Percentiles rank a stretch among this genome's conserved stretches.
These are phyloP conservation scores for Turritis glabra DNA, from an alignment of 345 rosid genomes.

Conservation along the genomic window DNA sequence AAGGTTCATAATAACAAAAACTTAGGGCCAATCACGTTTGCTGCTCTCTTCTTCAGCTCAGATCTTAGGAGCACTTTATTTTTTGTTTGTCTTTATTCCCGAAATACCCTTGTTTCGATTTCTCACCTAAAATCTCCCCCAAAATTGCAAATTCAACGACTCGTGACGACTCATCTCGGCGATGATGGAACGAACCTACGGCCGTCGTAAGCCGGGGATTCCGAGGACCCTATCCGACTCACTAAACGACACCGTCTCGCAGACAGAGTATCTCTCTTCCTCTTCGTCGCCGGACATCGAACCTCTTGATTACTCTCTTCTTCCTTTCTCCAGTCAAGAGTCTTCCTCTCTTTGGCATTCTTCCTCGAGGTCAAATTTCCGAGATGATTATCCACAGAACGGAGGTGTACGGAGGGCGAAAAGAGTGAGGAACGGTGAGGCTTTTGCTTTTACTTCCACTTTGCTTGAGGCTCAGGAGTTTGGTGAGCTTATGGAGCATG, in stretches of 20 bases:
- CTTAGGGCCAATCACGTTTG: conserved; percentile 23
- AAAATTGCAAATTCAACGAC: conserved; percentile 22
- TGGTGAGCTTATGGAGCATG: conserved; percentile 99
- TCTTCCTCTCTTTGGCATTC: conserved; percentile 62
- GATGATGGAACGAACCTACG: conserved; percentile 93
- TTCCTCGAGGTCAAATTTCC: conserved; percentile 28
- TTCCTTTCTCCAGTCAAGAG: conserved; percentile 67
- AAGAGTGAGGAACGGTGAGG: conserved; percentile 53
- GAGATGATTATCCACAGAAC: conserved; percentile 28
- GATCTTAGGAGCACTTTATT: conserved; percentile 22
- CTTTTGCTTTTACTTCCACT: conserved; percentile 58
- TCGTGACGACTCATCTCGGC: conserved; percentile 20
- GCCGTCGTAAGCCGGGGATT: conserved; percentile 74
- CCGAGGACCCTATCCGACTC: conserved; percentile 53
- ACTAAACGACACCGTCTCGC: conserved; percentile 47
- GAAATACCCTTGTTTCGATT: conserved; percentile 13
- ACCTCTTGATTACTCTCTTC: conserved; percentile 49
- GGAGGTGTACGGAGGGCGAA: conserved; percentile 54
- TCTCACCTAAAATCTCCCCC: conserved; percentile 36
- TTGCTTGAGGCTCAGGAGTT: conserved; percentile 97
- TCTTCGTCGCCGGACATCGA: conserved; percentile 54
- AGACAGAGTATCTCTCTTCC: conserved; percentile 45
- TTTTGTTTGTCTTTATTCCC: conserved; percentile 7
- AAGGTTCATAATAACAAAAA: not conserved
- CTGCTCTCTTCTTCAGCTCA: conserved; percentile 12